Evolutionary conservation across 148 eudicot genomes (phyloP), one percentile per base, ranked within the genome.

Genomic region (Silene latifolia): DNA sequence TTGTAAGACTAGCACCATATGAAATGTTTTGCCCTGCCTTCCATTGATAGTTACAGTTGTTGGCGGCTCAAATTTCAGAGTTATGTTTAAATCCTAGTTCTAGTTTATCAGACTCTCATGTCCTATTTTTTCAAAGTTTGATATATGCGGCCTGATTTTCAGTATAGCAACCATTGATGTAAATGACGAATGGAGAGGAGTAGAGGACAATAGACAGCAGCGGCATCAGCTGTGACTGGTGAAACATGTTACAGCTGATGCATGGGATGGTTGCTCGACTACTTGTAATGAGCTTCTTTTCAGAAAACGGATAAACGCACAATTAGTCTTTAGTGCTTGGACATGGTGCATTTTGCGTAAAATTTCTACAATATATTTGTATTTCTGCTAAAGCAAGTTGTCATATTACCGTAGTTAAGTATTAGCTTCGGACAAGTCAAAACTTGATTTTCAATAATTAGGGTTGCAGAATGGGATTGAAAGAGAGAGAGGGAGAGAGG

Each of bases 261-360:
- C 89, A 96, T 65, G 89, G 86, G 13, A 84, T 85, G 90, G 84
- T 83, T 86, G 93, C 93, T 82, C 87, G 89, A n/a, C n/a, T n/a
- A n/a, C n/a, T n/a, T n/a, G n/a, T 19, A 67, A 67, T 67, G 88
- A 87, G 80, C 86, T 90, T 77, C 71, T 20, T 69, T 80, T 77
- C 53, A 82, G 84, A 80, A 91, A 72, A 82, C 78, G 70, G 83
- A 85, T 75, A 48, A 73, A 61, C 66, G 97, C 76, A 89, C 96
- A 24, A 81, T 83, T 77, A 21, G 5, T 63, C 53, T 67, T 44
- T 13, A 35, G 4, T 19, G 18, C n/a, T 63, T 32, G 25, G 51
- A 17, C 53, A 62, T 48, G 24, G 12, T 32, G 35, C 68, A 46
- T 39, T 72, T 72, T 35, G 60, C 35, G 32, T 59, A 15, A 42